Percentiles rank a stretch among this genome's conserved stretches.
Conservation (phyloP, 2,329 filamentous ascomycete species). For the Juglanconis sp. region DNA sequence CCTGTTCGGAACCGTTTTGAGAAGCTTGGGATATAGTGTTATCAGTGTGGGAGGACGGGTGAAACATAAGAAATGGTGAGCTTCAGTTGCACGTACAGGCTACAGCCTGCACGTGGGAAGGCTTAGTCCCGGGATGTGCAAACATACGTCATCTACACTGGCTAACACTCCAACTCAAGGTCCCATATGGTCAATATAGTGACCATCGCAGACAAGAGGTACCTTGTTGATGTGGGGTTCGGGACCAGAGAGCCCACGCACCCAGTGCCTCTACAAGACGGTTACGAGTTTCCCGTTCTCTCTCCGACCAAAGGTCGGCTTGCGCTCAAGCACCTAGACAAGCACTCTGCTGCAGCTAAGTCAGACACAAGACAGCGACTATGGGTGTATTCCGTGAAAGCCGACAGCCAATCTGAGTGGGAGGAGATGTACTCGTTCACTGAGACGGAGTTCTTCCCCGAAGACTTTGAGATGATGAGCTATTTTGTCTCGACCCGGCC, state of each 20-base stretch:
- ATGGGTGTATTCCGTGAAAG: constrained; percentile 37
- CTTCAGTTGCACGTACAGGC: neutral
- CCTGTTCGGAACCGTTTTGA: constrained; percentile 45
- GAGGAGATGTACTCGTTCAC: constrained; percentile 48
- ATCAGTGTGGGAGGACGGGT: constrained; percentile 49
- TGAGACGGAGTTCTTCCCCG: constrained; percentile 44
- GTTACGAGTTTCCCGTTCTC: constrained; percentile 34
- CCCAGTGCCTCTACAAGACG: constrained; percentile 31
- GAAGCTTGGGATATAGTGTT: constrained; percentile 45
- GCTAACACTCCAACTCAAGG: constrained; percentile 31
- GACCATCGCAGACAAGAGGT: constrained; percentile 44
- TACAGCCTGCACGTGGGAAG: no score
- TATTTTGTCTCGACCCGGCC: constrained; percentile 33
- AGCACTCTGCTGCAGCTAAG: constrained; percentile 22
- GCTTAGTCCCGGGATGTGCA: no score
- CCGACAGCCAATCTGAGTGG: constrained; percentile 35
- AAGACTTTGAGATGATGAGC: constrained; percentile 48
- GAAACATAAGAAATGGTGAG: constrained; percentile 14
- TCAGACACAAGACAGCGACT: constrained; percentile 30
- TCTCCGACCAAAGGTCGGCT: constrained; percentile 44
- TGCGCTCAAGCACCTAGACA: constrained; percentile 28
- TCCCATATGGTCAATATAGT: constrained; percentile 60
- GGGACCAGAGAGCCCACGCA: constrained; percentile 42
- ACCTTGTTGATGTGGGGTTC: constrained; percentile 59
- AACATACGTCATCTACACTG: no score